Evolutionary conservation across 805 yeast genomes (phyloP).

Genomic region (Zygoascus ofunaensis): DNA sequence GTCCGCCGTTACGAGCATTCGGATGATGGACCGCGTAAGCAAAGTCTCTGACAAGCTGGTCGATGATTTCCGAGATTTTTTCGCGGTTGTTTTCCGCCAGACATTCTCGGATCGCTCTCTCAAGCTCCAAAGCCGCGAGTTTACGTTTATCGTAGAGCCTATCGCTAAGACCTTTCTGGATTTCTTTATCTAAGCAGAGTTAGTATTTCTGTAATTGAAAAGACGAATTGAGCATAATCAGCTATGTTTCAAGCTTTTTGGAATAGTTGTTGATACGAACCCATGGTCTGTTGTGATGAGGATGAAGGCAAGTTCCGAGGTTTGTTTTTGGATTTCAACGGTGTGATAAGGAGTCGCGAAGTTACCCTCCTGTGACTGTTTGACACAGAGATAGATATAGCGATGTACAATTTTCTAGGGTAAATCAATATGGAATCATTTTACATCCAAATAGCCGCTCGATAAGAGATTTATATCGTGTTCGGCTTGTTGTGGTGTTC

Average conservation of each 20-base stretch:
- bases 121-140: slow-evolving; percentile 57
- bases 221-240: too few species aligned
- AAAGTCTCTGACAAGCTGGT: slow-evolving; percentile 65
- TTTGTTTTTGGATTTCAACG: too few species aligned
- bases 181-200: slow-evolving; percentile 43
- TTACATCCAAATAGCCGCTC: too few species aligned
- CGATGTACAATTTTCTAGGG: too few species aligned
- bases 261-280: neutral
- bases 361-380: too few species aligned
- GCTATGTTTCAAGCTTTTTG: too few species aligned
- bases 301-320: neutral
- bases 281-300: too few species aligned
- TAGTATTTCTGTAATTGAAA: neutral
- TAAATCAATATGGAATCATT: too few species aligned
- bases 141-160: slow-evolving; percentile 71
- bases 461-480: too few species aligned
- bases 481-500: too few species aligned
- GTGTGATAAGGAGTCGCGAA: too few species aligned
- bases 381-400: too few species aligned
- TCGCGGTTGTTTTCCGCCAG: slow-evolving; percentile 51
- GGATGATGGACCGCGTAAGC: slow-evolving; percentile 81
- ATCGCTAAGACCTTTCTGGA: slow-evolving; percentile 61
- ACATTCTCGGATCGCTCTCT: slow-evolving; percentile 64
- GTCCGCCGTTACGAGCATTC: slow-evolving; percentile 87
- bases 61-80: slow-evolving; percentile 51